Evolutionary conservation across 345 rosid species (phyloP).

Genomic region (Trapa bicornis): DNA sequence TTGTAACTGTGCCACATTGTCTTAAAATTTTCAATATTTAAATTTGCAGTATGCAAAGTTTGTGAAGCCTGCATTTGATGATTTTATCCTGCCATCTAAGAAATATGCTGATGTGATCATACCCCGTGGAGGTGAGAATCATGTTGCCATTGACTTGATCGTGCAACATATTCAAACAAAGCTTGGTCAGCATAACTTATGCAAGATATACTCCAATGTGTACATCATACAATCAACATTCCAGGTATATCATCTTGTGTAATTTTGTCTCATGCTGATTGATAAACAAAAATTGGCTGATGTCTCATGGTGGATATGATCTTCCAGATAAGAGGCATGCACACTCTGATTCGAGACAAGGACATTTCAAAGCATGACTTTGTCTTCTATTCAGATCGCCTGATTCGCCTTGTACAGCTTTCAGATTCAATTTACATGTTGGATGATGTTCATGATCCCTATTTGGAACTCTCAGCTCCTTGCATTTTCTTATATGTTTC

Average conservation of each 20-base stretch:
- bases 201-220: slow-evolving; percentile 82
- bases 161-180: slow-evolving; percentile 89
- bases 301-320: slow-evolving; percentile 13
- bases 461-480: slow-evolving; percentile 9
- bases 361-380: slow-evolving; percentile 97
- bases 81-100: slow-evolving; percentile 88
- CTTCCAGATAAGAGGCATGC: slow-evolving; percentile 95
- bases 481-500: slow-evolving; percentile 15
- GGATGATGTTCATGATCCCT: not conserved
- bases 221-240: slow-evolving; percentile 74
- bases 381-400: slow-evolving; percentile 94
- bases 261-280: not conserved
- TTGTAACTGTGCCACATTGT: not conserved
- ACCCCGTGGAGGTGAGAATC: slow-evolving; percentile 93
- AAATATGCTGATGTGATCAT: slow-evolving; percentile 92
- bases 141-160: slow-evolving; percentile 91
- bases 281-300: not conserved
- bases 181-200: slow-evolving; percentile 92
- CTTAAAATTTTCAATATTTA: not conserved
- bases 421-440: not conserved
- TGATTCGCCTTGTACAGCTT: slow-evolving; percentile 69
- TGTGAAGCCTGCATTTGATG: slow-evolving; percentile 99
- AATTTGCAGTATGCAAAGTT: slow-evolving; percentile 15
- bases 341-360: slow-evolving; percentile 88
- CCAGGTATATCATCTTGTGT: slow-evolving; percentile 41